Conservation (phyloP, 1,284 basidiomycete species). For the Lentinula novae-zelandiae region DNA sequence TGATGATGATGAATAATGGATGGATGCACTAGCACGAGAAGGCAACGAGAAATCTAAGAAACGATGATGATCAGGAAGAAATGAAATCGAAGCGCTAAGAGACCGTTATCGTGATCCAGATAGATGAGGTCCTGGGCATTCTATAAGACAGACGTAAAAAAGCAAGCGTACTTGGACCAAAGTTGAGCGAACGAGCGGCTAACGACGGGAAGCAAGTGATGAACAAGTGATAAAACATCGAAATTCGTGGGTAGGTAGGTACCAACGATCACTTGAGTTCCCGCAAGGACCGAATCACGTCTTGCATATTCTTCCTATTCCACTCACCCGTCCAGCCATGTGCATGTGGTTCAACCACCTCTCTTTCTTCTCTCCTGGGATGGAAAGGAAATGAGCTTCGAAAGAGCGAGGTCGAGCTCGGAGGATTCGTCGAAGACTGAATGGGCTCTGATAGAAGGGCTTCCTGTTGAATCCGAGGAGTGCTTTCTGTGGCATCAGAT, state of each 20-base stretch:
- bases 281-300: constrained; percentile 26
- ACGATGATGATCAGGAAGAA: too few species aligned
- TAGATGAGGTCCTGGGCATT: too few species aligned
- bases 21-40: too few species aligned
- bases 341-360: background rate
- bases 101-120: too few species aligned
- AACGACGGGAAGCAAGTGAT: too few species aligned
- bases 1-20: too few species aligned
- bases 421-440: background rate
- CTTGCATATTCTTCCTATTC: constrained; percentile 26
- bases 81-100: too few species aligned
- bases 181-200: too few species aligned
- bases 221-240: too few species aligned
- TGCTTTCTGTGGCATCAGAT: background rate
- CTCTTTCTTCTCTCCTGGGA: background rate
- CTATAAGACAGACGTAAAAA: too few species aligned
- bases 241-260: background rate
- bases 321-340: constrained; percentile 28
- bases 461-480: background rate
- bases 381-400: background rate
- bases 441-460: background rate
- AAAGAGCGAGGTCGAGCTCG: background rate
- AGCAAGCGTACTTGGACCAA: too few species aligned
- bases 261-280: constrained; percentile 4
- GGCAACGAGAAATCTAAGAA: too few species aligned